A percentile compares a stretch with the other conserved stretches of the same genome.
These are phyloP conservation scores for Epichloe aotearoae DNA, from an alignment of 2,329 filamentous ascomycete species.

Conservation along the genomic window DNA sequence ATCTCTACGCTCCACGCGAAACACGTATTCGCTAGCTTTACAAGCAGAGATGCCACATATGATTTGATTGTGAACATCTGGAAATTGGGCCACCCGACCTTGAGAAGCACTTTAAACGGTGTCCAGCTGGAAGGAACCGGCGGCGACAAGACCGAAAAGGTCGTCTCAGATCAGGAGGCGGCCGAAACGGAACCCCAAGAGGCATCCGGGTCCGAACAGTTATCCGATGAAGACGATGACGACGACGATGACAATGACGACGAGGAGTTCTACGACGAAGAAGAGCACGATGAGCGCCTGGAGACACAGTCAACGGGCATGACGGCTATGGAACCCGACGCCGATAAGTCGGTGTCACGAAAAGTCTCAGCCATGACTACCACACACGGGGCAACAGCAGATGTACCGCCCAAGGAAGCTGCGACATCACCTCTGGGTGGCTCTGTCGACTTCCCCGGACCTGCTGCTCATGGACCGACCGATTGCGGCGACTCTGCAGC, in stretches of 20 bases:
- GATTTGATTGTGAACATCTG: slow-evolving; percentile 96
- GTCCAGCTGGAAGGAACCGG: slow-evolving; percentile 68
- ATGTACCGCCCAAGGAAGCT: slow-evolving; percentile 31
- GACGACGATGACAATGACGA: slow-evolving; percentile 52
- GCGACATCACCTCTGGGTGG: slow-evolving; percentile 25
- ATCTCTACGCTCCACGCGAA: slow-evolving; percentile 92
- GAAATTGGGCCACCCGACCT: slow-evolving; percentile 87
- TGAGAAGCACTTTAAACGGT: slow-evolving; percentile 85
- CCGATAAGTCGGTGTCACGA: slow-evolving; percentile 50
- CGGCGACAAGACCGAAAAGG: slow-evolving; percentile 84
- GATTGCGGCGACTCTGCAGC: slow-evolving; percentile 67
- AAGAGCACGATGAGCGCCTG: slow-evolving; percentile 64
- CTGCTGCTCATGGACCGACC: slow-evolving; percentile 67
- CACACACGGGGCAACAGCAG: slow-evolving; percentile 30
- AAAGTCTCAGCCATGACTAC: slow-evolving; percentile 52
- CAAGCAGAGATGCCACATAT: slow-evolving; percentile 89
- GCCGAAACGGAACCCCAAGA: slow-evolving; percentile 32
- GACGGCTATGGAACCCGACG: slow-evolving; percentile 31
- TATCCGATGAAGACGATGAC: slow-evolving; percentile 52
- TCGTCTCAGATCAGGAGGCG: slow-evolving; percentile 35
- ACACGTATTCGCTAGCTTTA: slow-evolving; percentile 90
- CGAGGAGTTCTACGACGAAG: slow-evolving; percentile 66
- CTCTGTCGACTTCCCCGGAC: slow-evolving; percentile 65
- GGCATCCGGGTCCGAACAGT: slow-evolving; percentile 42
- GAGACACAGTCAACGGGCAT: slow-evolving; percentile 35